phyloP scores from a whole-genome alignment of 768 basidiomycete species.

The Lactarius sp. region DNA sequence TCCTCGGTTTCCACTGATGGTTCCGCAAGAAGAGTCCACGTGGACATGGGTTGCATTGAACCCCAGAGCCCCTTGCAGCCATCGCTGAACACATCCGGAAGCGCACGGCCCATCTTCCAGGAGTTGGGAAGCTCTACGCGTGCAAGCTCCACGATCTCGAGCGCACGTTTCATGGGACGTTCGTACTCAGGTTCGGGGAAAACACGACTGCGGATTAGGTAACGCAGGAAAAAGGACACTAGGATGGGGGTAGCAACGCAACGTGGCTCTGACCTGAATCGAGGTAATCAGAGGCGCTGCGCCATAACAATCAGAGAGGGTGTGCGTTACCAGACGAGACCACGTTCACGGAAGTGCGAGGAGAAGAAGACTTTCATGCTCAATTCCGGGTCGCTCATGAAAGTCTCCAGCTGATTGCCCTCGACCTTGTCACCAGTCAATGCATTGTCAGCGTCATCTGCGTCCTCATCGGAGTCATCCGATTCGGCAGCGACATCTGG shows the following conservation, averaged over 20 bases:
- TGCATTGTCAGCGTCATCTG: conserved; percentile 36
- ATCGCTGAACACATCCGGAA: conserved; percentile 48
- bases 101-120: conserved; percentile 39
- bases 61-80: conserved; percentile 51
- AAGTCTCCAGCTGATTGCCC: conserved; percentile 37
- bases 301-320: not conserved
- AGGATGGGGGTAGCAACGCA: conserved; percentile 50
- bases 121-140: conserved; percentile 48
- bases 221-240: conserved; percentile 55
- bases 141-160: conserved; percentile 42
- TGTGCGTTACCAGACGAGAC: conserved; percentile 54
- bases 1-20: conserved; percentile 15
- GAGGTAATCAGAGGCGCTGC: conserved; percentile 22
- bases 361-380: conserved; percentile 63
- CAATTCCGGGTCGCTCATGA: conserved; percentile 58
- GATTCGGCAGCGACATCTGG: conserved; percentile 24
- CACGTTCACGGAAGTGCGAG: conserved; percentile 60
- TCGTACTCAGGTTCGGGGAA: conserved; percentile 47
- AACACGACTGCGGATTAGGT: conserved; percentile 51
- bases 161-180: conserved; percentile 42
- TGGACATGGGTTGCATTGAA: conserved; percentile 18
- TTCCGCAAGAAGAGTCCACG: conserved; percentile 1
- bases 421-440: conserved; percentile 2
- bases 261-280: conserved; percentile 43
- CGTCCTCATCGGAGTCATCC: conserved; percentile 17